phyloP scores from a whole-genome alignment of 345 rosid species.

The Moringa oleifera region DNA sequence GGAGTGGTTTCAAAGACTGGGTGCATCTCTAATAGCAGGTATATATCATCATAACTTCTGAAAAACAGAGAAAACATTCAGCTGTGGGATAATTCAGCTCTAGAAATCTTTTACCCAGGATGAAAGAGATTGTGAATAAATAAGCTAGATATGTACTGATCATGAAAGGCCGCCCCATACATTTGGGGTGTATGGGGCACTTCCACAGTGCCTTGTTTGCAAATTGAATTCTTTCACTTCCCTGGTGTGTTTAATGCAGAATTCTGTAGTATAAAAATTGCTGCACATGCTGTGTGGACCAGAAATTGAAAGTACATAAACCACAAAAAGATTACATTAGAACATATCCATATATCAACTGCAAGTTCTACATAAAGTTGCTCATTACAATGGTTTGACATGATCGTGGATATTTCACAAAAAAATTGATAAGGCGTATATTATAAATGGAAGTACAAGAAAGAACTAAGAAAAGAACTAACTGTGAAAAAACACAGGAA shows the following conservation, averaged over 20 bases:
- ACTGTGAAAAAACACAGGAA: slow-evolving; percentile 10
- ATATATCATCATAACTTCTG: slow-evolving; percentile 10
- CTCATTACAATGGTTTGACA: slow-evolving; percentile 22
- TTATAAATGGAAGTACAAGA: slow-evolving; percentile 10
- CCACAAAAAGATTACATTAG: not conserved
- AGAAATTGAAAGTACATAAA: not conserved
- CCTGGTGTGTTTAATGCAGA: too few species aligned
- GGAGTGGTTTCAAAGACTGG: slow-evolving; percentile 7
- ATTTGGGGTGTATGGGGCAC: not conserved
- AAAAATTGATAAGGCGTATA: slow-evolving; percentile 14
- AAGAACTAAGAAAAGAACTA: not conserved
- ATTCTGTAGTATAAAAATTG: too few species aligned
- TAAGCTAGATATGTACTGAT: not conserved
- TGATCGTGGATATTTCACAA: slow-evolving; percentile 20
- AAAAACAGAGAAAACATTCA: not conserved
- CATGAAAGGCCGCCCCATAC: not conserved
- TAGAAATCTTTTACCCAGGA: not conserved
- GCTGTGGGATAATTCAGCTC: not conserved
- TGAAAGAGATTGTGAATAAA: not conserved
- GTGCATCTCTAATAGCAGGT: slow-evolving; percentile 6
- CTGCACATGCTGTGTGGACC: not conserved
- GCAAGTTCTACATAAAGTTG: slow-evolving; percentile 16
- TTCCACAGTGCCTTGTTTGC: too few species aligned
- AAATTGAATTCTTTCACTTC: too few species aligned
- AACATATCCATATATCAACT: slow-evolving; percentile 16